These are phyloP conservation scores for Piper betle DNA, from an alignment of 164 flowering plant species.

Conservation along the genomic window DNA sequence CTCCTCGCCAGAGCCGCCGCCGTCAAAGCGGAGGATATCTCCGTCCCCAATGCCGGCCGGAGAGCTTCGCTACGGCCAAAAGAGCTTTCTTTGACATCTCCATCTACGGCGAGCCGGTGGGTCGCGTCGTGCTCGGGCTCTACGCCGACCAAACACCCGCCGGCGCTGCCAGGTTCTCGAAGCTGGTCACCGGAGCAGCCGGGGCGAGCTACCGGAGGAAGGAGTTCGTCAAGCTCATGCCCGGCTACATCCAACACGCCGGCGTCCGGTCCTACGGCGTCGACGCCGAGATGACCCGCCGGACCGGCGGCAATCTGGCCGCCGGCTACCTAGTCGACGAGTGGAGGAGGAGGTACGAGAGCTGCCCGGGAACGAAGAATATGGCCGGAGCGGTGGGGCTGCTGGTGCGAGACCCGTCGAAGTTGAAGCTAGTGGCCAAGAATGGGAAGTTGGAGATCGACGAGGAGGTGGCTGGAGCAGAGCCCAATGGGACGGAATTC, in stretches of 20 bases:
- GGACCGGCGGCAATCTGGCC: conserved; percentile 32
- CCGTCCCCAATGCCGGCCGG: background rate
- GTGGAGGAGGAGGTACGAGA: conserved; percentile 25
- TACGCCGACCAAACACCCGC: conserved; percentile 33
- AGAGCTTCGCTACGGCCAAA: conserved; percentile 22
- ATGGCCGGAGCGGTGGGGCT: conserved; percentile 51
- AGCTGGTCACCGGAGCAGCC: conserved; percentile 54
- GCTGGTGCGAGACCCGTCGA: conserved; percentile 63
- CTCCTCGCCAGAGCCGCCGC: conserved; percentile 15
- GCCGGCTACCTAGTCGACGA: conserved; percentile 23
- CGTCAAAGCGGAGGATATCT: conserved; percentile 28
- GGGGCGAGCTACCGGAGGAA: conserved; percentile 82
- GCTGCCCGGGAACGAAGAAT: conserved; percentile 47
- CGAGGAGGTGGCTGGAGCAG: conserved; percentile 56
- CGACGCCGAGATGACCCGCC: conserved; percentile 59
- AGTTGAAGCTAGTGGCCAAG: conserved; percentile 65
- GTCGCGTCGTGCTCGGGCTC: conserved; percentile 53
- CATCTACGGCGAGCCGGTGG: conserved; percentile 60
- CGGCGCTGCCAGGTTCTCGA: conserved; percentile 49
- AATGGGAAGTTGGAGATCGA: conserved; percentile 76
- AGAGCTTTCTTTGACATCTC: conserved; percentile 67
- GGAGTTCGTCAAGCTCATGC: conserved; percentile 78
- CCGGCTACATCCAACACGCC: conserved; percentile 76
- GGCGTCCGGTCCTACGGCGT: conserved; percentile 83
- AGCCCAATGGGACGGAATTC: conserved; percentile 90